A percentile compares a stretch with the other conserved stretches of the same genome.
phyloP scores from a whole-genome alignment of 2,329 filamentous ascomycete species.

The Fusarium burgessii region DNA sequence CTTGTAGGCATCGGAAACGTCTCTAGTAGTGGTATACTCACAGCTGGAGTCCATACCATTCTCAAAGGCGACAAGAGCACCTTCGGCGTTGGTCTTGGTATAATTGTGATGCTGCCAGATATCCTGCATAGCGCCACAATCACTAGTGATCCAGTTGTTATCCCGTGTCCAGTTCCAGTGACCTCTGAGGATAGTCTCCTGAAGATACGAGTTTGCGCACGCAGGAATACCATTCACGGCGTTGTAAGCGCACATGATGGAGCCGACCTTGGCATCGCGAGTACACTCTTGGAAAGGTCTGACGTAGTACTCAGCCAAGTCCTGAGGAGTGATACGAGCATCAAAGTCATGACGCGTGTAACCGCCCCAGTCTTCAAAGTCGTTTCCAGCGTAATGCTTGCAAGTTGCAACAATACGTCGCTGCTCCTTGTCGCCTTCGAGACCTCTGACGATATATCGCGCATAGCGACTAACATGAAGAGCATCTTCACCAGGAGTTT shows the following conservation, averaged over 20 bases:
- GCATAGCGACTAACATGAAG: conserved; percentile 4
- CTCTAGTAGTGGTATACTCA: conserved; percentile 19
- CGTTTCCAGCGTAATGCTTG: conserved; percentile 7
- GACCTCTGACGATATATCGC: background rate
- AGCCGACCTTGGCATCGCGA: background rate
- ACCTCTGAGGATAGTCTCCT: conserved; percentile 3
- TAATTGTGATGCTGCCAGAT: conserved; percentile 17
- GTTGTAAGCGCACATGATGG: conserved; percentile 15
- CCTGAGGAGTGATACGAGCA: conserved; percentile 1
- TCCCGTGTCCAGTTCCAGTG: conserved; percentile 18
- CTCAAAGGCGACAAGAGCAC: background rate
- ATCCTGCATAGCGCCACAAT: conserved; percentile 17
- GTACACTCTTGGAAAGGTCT: conserved; percentile 11
- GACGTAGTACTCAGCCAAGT: conserved; percentile 16
- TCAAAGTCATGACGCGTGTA: background rate
- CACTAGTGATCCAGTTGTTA: conserved; percentile 19
- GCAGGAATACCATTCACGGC: background rate
- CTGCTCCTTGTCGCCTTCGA: conserved; percentile 2
- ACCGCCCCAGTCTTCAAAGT: conserved; percentile 18
- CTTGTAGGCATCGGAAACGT: conserved; percentile 5
- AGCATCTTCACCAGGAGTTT: conserved; percentile 13
- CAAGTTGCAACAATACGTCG: conserved; percentile 13
- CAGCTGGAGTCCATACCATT: conserved; percentile 14
- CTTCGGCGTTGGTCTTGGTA: conserved; percentile 9
- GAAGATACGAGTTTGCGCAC: background rate